Percentiles rank a stretch among this genome's conserved stretches.
Evolutionary conservation across 2,329 filamentous ascomycete species (phyloP).

Genomic region (Aspergillus luchuensis): DNA sequence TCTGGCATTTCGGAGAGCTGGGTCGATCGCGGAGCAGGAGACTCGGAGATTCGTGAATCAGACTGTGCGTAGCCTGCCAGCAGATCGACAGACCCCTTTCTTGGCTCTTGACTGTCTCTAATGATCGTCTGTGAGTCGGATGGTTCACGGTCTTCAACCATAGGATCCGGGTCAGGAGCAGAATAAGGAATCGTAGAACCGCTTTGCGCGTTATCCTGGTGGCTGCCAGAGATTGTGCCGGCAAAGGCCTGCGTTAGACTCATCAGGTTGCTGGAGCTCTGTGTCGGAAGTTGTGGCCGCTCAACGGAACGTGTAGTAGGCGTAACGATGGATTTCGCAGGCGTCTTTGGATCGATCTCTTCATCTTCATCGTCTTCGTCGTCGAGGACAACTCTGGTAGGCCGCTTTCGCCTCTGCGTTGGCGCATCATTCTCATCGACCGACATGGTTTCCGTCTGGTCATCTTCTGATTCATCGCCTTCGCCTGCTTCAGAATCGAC

Average conservation of each 20-base stretch:
- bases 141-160: conserved; percentile 61
- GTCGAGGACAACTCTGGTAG: conserved; percentile 64
- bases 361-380: conserved; percentile 57
- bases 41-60: conserved; percentile 39
- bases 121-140: conserved; percentile 64
- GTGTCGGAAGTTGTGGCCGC: conserved; percentile 65
- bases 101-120: conserved; percentile 57
- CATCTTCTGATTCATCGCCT: conserved; percentile 43
- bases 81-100: conserved; percentile 48
- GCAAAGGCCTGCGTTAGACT: conserved; percentile 89
- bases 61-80: conserved; percentile 40
- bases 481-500: conserved; percentile 44
- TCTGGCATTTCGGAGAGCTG: conserved; percentile 72
- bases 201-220: conserved; percentile 49
- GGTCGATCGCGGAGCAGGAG: conserved; percentile 43
- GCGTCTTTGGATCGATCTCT: conserved; percentile 34
- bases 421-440: conserved; percentile 51
- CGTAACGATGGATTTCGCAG: conserved; percentile 32
- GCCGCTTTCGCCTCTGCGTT: conserved; percentile 53
- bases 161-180: conserved; percentile 57
- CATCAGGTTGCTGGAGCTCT: conserved; percentile 58
- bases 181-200: conserved; percentile 50
- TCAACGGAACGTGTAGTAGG: conserved; percentile 33
- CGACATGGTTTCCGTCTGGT: conserved; percentile 31
- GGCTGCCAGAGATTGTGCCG: conserved; percentile 75